phyloP scores from a whole-genome alignment of 805 yeast species.

The Ogataea thermomethanolica region DNA sequence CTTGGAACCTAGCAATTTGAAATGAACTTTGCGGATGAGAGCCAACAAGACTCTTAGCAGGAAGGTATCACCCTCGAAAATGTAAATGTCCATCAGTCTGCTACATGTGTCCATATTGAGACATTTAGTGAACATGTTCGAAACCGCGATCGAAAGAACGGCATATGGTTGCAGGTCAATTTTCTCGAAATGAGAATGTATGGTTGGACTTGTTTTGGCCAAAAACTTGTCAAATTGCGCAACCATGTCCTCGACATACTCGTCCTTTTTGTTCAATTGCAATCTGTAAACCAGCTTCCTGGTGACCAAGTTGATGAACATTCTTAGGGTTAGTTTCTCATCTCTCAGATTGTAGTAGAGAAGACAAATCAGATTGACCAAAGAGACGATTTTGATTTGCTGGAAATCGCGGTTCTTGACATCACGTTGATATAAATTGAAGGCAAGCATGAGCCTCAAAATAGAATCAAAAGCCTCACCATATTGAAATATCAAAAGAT shows the following conservation, averaged over 20 bases:
- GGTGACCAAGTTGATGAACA: constrained; percentile 25
- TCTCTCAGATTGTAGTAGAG: constrained; percentile 25
- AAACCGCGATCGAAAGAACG: constrained; percentile 42
- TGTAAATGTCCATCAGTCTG: constrained; percentile 52
- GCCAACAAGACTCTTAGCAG: constrained; percentile 53
- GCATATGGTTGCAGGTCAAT: constrained; percentile 39
- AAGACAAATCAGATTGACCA: constrained; percentile 28
- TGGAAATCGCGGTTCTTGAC: constrained; percentile 5
- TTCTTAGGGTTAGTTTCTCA: constrained; percentile 22
- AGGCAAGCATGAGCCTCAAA: constrained; percentile 22
- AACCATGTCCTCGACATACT: constrained; percentile 38
- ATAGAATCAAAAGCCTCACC: constrained; percentile 31
- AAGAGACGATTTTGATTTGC: constrained; percentile 10
- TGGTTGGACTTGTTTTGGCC: constrained; percentile 39
- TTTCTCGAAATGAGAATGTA: constrained; percentile 48
- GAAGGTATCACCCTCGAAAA: constrained; percentile 60
- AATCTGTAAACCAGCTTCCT: constrained; percentile 28
- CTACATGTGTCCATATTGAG: constrained; percentile 45
- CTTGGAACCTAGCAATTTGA: constrained; percentile 48
- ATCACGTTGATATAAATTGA: constrained; percentile 17
- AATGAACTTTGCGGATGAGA: constrained; percentile 44
- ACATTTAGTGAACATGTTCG: constrained; percentile 44
- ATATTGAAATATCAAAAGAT: constrained; percentile 28
- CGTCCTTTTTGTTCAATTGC: constrained; percentile 9
- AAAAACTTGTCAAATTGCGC: constrained; percentile 48